A percentile compares a stretch with the other conserved stretches of the same genome.
These are phyloP conservation scores for Hypoxylon sp. DNA, from an alignment of 2,329 filamentous ascomycete genomes.

Conservation along the genomic window DNA sequence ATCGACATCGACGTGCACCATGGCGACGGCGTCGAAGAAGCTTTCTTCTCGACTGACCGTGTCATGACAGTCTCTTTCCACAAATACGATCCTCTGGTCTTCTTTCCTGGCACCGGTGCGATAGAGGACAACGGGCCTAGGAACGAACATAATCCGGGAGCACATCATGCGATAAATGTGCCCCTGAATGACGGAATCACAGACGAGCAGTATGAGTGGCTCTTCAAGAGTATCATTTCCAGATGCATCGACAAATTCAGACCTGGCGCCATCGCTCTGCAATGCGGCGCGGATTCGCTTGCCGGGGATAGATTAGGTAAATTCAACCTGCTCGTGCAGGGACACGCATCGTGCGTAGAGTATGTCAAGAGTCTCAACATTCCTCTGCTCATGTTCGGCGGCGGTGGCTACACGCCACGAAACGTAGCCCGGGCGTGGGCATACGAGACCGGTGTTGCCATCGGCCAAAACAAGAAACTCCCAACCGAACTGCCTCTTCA, in stretches of 20 bases:
- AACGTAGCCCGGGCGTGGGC: slow-evolving; percentile 98
- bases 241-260: slow-evolving; percentile 82
- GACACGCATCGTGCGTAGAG: slow-evolving; percentile 88
- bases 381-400: slow-evolving; percentile 89
- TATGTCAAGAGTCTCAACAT: slow-evolving; percentile 84
- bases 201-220: slow-evolving; percentile 83
- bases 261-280: slow-evolving; percentile 90
- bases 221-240: slow-evolving; percentile 84
- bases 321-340: slow-evolving; percentile 96
- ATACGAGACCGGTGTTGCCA: slow-evolving; percentile 92
- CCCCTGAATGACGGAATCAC: slow-evolving; percentile 91
- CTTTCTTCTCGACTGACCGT: slow-evolving; percentile 90
- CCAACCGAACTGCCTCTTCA: slow-evolving; percentile 77
- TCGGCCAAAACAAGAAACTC: slow-evolving; percentile 75
- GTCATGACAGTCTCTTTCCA: slow-evolving; percentile 96
- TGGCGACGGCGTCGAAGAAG: slow-evolving; percentile 91
- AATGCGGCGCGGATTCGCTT: slow-evolving; percentile 94
- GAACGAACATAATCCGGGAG: slow-evolving; percentile 83
- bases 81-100: slow-evolving; percentile 85
- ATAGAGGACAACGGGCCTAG: slow-evolving; percentile 85
- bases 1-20: slow-evolving; percentile 97
- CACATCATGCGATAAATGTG: slow-evolving; percentile 89
- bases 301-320: slow-evolving; percentile 92
- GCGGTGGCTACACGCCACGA: slow-evolving; percentile 93
- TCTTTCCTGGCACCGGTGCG: slow-evolving; percentile 92